A percentile compares a stretch with the other conserved stretches of the same genome.
Evolutionary conservation across 2,329 filamentous ascomycete genomes (phyloP).

Genomic region (Aspergillus thermomutatus): DNA sequence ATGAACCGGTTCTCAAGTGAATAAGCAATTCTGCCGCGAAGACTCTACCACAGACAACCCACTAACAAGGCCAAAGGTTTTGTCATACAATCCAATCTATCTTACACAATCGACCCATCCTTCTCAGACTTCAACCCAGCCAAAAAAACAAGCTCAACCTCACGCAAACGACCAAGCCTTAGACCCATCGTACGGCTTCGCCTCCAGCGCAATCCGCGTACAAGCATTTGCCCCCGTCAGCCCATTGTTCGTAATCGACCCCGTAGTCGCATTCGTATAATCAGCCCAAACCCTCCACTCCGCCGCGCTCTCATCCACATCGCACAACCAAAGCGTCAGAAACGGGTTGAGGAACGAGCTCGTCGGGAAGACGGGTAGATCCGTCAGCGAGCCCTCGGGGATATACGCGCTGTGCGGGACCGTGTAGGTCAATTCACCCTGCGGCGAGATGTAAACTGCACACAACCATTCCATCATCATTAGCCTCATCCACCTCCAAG

Average conservation of each 20-base stretch:
- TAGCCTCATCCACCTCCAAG: background rate
- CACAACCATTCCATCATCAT: too few species aligned
- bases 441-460: conserved; percentile 4
- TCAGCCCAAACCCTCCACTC: conserved; percentile 2
- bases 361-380: background rate
- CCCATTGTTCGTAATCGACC: conserved; percentile 2
- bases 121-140: too few species aligned
- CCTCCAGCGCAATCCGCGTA: conserved; percentile 1
- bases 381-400: conserved; percentile 1
- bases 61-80: too few species aligned
- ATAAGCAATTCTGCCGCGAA: too few species aligned
- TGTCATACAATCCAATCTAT: too few species aligned
- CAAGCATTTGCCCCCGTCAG: conserved; percentile 1
- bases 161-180: background rate
- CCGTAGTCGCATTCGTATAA: conserved; percentile 6
- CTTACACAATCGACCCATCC: too few species aligned
- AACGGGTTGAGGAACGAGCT: conserved; percentile 4
- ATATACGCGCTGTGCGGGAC: conserved; percentile 4
- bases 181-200: background rate
- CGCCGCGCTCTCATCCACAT: background rate
- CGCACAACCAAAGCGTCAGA: conserved; percentile 4
- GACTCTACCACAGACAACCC: too few species aligned
- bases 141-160: too few species aligned
- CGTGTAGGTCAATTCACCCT: conserved; percentile 3
- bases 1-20: too few species aligned